Percentiles rank a stretch among this genome's conserved stretches.
phyloP scores from a whole-genome alignment of 257 asterid species.

The Gynochthodes officinalis region DNA sequence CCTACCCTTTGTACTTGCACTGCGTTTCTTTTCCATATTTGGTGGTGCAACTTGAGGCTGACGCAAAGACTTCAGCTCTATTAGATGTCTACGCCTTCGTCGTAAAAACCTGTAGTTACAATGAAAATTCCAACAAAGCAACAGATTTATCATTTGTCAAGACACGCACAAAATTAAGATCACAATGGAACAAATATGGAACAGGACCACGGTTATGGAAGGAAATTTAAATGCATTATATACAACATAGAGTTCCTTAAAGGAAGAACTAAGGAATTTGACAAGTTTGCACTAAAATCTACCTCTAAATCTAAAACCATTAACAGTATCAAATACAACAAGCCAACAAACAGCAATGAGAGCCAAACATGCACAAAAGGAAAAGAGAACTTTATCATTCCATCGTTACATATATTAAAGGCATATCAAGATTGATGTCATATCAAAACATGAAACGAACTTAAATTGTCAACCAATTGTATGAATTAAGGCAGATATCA shows the following conservation, averaged over 20 bases:
- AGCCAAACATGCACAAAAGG: background rate
- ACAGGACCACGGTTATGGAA: background rate
- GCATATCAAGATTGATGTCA: background rate
- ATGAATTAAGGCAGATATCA: slow-evolving; percentile 11
- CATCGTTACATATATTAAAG: background rate
- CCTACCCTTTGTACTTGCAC: slow-evolving; percentile 25
- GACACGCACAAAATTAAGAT: background rate
- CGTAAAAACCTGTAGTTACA: slow-evolving; percentile 51
- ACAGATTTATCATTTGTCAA: background rate
- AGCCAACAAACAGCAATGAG: background rate
- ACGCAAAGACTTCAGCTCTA: slow-evolving; percentile 29
- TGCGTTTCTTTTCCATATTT: slow-evolving; percentile 25
- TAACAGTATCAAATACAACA: background rate
- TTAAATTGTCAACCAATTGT: background rate
- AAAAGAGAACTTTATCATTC: background rate
- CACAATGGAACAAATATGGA: background rate
- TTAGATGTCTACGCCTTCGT: slow-evolving; percentile 45
- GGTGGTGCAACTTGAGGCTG: slow-evolving; percentile 29
- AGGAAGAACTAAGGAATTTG: background rate
- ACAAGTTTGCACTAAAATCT: background rate
- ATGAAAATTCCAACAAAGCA: background rate
- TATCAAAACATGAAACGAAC: background rate
- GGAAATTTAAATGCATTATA: background rate
- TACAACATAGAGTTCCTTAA: too few relatives aligned
- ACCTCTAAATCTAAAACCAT: background rate